Evolutionary conservation across 352 stramenopile genomes (phyloP).

Genomic region (Phytopythium vexans): DNA sequence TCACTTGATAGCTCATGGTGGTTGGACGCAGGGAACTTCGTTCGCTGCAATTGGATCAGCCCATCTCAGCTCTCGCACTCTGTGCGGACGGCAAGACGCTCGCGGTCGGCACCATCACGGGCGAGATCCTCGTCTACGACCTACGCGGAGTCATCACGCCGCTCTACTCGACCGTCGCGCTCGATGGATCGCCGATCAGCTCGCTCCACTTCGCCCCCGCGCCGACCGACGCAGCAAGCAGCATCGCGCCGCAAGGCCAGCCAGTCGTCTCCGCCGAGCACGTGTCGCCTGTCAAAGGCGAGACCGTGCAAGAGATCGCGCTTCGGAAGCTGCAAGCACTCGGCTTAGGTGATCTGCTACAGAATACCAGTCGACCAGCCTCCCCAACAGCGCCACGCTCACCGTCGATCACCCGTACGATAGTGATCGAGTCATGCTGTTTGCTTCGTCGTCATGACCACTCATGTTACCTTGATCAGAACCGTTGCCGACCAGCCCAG

Average conservation of each 20-base stretch:
- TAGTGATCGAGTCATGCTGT: too few species aligned
- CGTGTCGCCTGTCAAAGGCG: constrained; percentile 26
- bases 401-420: background rate
- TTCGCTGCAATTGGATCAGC: constrained; percentile 54
- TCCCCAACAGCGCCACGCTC: constrained; percentile 1
- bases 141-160: constrained; percentile 60
- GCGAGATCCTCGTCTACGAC: constrained; percentile 65
- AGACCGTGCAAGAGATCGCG: constrained; percentile 41
- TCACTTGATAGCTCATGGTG: background rate
- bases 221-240: constrained; percentile 23
- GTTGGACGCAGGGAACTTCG: constrained; percentile 38
- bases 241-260: constrained; percentile 26
- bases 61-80: constrained; percentile 51
- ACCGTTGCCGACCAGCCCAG: too few species aligned
- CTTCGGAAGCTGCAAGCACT: constrained; percentile 39
- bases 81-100: constrained; percentile 69
- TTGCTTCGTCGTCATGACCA: too few species aligned
- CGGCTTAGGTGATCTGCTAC: background rate
- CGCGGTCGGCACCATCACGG: constrained; percentile 42
- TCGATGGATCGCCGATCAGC: constrained; percentile 39
- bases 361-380: constrained; percentile 1
- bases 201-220: constrained; percentile 59
- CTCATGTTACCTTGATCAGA: too few species aligned
- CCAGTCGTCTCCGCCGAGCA: constrained; percentile 47
- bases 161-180: constrained; percentile 35